Percentiles rank a stretch among this genome's conserved stretches.
Conservation (phyloP, 2,329 filamentous ascomycete genomes). For the Fusarium verticillioides region DNA sequence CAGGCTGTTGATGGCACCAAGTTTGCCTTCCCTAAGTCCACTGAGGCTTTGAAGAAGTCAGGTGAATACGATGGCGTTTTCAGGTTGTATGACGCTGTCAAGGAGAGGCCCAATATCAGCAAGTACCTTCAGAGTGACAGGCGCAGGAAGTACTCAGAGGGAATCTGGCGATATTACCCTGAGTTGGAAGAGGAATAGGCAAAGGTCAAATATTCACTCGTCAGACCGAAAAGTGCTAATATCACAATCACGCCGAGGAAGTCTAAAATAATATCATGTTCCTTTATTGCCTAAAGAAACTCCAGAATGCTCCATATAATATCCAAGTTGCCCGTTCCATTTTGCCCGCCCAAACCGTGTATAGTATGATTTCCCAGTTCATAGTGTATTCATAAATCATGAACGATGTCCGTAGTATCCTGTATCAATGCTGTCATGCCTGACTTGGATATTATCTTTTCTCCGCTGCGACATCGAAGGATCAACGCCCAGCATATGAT, state of each 20-base stretch:
- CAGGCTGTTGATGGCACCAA: slow-evolving; percentile 63
- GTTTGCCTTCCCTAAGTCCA: slow-evolving; percentile 77
- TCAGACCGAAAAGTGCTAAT: not conserved
- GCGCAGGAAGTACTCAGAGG: slow-evolving; percentile 68
- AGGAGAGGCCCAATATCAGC: slow-evolving; percentile 71
- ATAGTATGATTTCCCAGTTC: not conserved
- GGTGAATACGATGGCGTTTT: slow-evolving; percentile 72
- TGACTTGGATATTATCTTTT: slow-evolving; percentile 10
- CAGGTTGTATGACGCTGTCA: slow-evolving; percentile 70
- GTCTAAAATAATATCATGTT: not conserved
- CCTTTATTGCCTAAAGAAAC: not conserved
- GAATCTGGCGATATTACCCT: slow-evolving; percentile 78
- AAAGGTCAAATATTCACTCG: not conserved
- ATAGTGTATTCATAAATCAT: slow-evolving; percentile 3
- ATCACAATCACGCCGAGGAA: not conserved
- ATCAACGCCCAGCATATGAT: slow-evolving; percentile 28
- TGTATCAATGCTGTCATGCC: slow-evolving; percentile 35
- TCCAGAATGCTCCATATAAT: not conserved
- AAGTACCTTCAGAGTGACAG: slow-evolving; percentile 75
- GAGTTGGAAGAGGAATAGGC: slow-evolving; percentile 71
- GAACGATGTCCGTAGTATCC: slow-evolving; percentile 32
- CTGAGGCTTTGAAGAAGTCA: slow-evolving; percentile 63
- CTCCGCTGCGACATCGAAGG: slow-evolving; percentile 1
- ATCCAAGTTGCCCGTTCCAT: not conserved
- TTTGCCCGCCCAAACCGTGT: not conserved